Percentiles rank a stretch among this genome's conserved stretches.
These are phyloP conservation scores for Wilhelminamyces savonicus DNA, from an alignment of 805 yeast genomes.

Conservation along the genomic window DNA sequence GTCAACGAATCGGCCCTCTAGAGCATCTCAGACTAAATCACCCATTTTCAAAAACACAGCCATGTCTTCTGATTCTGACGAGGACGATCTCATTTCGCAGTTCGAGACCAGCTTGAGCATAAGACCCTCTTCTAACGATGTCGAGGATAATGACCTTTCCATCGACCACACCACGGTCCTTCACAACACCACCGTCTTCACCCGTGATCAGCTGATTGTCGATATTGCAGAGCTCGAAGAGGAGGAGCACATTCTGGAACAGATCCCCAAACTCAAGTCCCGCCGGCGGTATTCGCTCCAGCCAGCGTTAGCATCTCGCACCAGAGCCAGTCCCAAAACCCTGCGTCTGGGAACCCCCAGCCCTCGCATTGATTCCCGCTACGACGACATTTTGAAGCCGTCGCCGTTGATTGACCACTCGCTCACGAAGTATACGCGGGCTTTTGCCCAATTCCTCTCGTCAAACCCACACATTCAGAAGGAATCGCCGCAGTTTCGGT, in stretches of 20 bases:
- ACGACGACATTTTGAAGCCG: slow-evolving; percentile 26
- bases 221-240: slow-evolving; percentile 30
- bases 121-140: slow-evolving; percentile 27
- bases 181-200: slow-evolving; percentile 19
- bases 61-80: slow-evolving; percentile 4
- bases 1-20: too few relatives aligned
- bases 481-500: slow-evolving; percentile 32
- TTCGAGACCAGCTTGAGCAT: slow-evolving; percentile 40
- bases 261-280: slow-evolving; percentile 31
- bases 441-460: slow-evolving; percentile 36
- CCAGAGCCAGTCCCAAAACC: background rate
- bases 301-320: slow-evolving; percentile 13
- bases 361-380: slow-evolving; percentile 9
- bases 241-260: slow-evolving; percentile 27
- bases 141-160: slow-evolving; percentile 25
- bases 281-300: slow-evolving; percentile 23
- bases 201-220: slow-evolving; percentile 25
- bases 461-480: slow-evolving; percentile 37
- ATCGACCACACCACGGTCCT: slow-evolving; percentile 34
- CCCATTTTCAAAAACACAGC: too few relatives aligned
- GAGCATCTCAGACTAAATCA: too few relatives aligned
- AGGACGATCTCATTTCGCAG: slow-evolving; percentile 20
- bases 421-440: slow-evolving; percentile 29
- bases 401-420: slow-evolving; percentile 30
- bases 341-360: background rate